These are phyloP conservation scores for Vaccinium vitisidaea DNA, from an alignment of 148 eudicot genomes.

Conservation along the genomic window DNA sequence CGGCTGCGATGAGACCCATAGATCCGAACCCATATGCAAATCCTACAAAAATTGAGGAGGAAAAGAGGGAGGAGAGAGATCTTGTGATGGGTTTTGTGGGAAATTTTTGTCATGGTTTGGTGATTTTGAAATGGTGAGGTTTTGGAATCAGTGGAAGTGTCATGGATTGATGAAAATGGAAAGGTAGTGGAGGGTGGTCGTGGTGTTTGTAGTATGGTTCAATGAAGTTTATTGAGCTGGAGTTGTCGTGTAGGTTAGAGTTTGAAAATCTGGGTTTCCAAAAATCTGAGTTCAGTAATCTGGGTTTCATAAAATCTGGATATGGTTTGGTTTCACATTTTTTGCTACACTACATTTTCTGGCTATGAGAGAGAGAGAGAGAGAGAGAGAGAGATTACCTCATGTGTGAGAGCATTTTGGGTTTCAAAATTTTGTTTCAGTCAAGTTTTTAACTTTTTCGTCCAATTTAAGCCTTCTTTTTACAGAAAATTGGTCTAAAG, in stretches of 20 bases:
- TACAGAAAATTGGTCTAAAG: too few species aligned
- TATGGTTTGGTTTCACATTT: too few species aligned
- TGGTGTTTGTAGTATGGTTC: constrained; percentile 6
- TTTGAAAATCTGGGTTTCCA: too few species aligned
- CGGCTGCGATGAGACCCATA: constrained; percentile 80
- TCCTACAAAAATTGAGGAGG: constrained; percentile 16
- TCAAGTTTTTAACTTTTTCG: too few species aligned
- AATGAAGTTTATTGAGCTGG: constrained; percentile 7
- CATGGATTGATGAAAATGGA: constrained; percentile 21
- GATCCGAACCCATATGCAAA: constrained; percentile 69
- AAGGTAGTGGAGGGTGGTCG: not conserved
- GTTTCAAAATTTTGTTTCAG: too few species aligned
- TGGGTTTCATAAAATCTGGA: too few species aligned
- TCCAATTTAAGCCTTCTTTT: too few species aligned
- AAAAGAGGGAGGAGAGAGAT: constrained; percentile 10
- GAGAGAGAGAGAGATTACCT: too few species aligned
- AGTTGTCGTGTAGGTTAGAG: not conserved
- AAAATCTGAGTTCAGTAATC: too few species aligned
- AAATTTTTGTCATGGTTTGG: constrained; percentile 7
- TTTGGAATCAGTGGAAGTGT: constrained; percentile 10
- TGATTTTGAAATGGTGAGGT: constrained; percentile 16
- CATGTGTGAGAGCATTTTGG: too few species aligned
- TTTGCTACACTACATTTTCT: too few species aligned
- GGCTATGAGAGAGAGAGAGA: too few species aligned
- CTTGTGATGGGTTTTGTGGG: constrained; percentile 25